These are phyloP conservation scores for Pythium folliculosum DNA, from an alignment of 352 stramenopile species.

Conservation along the genomic window DNA sequence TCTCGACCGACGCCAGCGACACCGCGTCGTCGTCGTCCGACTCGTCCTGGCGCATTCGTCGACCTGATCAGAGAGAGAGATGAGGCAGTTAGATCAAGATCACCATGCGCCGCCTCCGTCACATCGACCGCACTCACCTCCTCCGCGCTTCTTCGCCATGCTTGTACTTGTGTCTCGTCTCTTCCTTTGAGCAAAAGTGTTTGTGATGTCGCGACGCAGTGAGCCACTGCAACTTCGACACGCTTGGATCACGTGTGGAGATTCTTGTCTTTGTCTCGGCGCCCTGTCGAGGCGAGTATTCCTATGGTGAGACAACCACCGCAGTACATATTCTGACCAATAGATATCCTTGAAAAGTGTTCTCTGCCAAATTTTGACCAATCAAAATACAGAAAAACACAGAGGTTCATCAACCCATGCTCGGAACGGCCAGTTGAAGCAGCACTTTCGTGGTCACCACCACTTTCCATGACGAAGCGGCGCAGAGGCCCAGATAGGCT, in stretches of 20 bases:
- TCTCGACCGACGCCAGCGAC: slow-evolving; percentile 76
- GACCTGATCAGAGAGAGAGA: slow-evolving; percentile 20
- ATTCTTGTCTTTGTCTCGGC: slow-evolving; percentile 16
- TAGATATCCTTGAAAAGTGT: not conserved
- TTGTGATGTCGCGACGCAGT: not conserved
- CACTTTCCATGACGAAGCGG: too few relatives aligned
- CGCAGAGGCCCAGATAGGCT: too few relatives aligned
- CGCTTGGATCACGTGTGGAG: not conserved
- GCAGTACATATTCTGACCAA: not conserved
- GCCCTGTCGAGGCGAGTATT: not conserved
- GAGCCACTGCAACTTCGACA: slow-evolving; percentile 13
- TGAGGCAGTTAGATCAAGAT: not conserved
- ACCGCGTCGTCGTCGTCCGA: slow-evolving; percentile 65
- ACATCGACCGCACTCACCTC: slow-evolving; percentile 34
- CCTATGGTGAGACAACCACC: slow-evolving; percentile 15
- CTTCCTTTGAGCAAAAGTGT: not conserved
- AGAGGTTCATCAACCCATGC: slow-evolving; percentile 3
- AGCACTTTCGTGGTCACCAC: not conserved
- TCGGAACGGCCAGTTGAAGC: not conserved
- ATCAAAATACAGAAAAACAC: not conserved
- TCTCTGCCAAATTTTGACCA: not conserved
- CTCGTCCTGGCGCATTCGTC: slow-evolving; percentile 69
- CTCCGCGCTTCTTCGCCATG: slow-evolving; percentile 70
- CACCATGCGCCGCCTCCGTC: not conserved
- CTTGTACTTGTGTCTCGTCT: not conserved